Conservation (phyloP, 2,329 filamentous ascomycete genomes). For the Rutstroemia sp. region DNA sequence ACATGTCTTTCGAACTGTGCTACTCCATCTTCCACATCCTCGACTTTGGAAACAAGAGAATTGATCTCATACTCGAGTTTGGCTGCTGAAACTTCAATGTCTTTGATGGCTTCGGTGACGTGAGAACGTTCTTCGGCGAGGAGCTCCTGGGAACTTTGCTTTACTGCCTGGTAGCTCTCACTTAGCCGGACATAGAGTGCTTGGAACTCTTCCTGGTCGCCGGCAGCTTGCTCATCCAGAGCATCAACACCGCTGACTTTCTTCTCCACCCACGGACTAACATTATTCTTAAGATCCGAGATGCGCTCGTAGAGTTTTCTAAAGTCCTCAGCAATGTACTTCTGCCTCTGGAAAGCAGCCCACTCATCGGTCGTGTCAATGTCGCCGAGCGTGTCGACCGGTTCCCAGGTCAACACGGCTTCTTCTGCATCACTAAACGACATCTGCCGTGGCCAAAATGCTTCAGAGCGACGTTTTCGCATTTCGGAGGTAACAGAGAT, state of each 20-base stretch:
- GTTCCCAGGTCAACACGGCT: conserved; percentile 61
- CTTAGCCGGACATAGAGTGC: conserved; percentile 60
- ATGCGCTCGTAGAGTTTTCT: conserved; percentile 48
- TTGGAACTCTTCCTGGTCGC: conserved; percentile 59
- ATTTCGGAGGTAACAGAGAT: conserved; percentile 33
- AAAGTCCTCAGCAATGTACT: conserved; percentile 44
- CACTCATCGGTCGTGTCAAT: conserved; percentile 26
- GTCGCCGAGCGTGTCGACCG: conserved; percentile 38
- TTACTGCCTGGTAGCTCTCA: conserved; percentile 62
- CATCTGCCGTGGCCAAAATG: conserved; percentile 62
- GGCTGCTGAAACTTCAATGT: conserved; percentile 72
- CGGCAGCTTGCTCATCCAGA: conserved; percentile 55
- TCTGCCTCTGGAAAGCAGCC: conserved; percentile 30
- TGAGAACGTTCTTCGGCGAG: conserved; percentile 61
- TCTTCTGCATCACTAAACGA: conserved; percentile 73
- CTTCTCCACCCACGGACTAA: conserved; percentile 54
- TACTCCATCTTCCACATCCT: conserved; percentile 81
- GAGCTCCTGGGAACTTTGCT: conserved; percentile 60
- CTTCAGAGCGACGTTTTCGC: conserved; percentile 41
- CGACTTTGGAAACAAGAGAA: conserved; percentile 68
- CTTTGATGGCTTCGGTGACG: conserved; percentile 64
- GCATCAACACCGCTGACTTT: conserved; percentile 49
- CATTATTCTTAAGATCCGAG: conserved; percentile 40
- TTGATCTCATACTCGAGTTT: conserved; percentile 91
- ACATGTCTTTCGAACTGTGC: conserved; percentile 74